phyloP scores from a whole-genome alignment of 192 early-diverging fungal genomes.

The Coemansia sp. region DNA sequence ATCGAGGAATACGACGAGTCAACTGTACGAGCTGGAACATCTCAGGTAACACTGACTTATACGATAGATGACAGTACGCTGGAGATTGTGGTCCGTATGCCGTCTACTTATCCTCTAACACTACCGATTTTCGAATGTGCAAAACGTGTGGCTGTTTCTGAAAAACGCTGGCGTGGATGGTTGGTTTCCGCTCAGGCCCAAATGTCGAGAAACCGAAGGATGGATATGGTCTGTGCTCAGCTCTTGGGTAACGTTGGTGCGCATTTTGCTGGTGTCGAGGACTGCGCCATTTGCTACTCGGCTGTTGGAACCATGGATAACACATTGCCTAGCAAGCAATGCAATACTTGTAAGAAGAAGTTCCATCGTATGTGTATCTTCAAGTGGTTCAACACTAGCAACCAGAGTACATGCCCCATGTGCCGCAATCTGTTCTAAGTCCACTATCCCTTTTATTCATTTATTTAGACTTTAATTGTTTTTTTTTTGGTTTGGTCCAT shows the following conservation, averaged over 20 bases:
- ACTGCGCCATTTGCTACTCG: constrained; percentile 97
- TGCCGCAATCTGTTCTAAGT: constrained; percentile 61
- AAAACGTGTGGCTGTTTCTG: constrained; percentile 48
- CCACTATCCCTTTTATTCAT: background rate
- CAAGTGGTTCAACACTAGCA: constrained; percentile 78
- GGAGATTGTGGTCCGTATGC: constrained; percentile 53
- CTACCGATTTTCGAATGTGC: constrained; percentile 38
- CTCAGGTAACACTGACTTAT: constrained; percentile 32
- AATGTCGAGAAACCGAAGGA: constrained; percentile 72
- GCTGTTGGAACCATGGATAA: constrained; percentile 87
- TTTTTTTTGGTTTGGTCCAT: background rate
- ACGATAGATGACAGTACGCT: constrained; percentile 49
- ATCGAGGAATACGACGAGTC: constrained; percentile 45
- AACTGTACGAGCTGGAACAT: constrained; percentile 16
- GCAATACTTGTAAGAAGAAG: constrained; percentile 90
- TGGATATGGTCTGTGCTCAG: constrained; percentile 76
- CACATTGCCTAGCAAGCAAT: constrained; percentile 84
- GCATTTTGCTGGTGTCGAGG: constrained; percentile 96
- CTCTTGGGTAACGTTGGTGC: constrained; percentile 84
- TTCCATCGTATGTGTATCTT: constrained; percentile 94
- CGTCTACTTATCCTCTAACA: constrained; percentile 50
- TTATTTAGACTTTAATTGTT: background rate
- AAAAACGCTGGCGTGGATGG: constrained; percentile 59
- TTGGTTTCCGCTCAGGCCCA: constrained; percentile 53
- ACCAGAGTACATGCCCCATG: constrained; percentile 70